Evolutionary conservation across 1,139 yeast species (phyloP), one percentile per base, ranked within the genome.

Genomic region (Candida pseudoviswanathii): DNA sequence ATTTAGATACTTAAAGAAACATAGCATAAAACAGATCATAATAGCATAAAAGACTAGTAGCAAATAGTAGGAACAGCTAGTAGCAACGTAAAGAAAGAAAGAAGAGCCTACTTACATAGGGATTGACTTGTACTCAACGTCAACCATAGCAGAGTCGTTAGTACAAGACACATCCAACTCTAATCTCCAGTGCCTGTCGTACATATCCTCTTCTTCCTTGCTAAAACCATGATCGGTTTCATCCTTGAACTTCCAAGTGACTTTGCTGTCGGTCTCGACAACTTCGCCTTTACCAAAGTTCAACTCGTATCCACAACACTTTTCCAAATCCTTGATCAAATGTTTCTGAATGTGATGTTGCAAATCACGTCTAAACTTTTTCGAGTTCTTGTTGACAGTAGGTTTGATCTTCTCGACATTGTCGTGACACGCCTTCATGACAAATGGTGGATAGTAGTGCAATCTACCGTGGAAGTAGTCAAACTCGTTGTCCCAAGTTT

Each of bases 291-390:
- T 80, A 49, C 75, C 74, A 62, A 82, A 79, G 48, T 81, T 75
- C 72, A 82, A 70, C 49, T 75, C 74, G 61, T 78, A 73, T 43
- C 89, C 89, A 39, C 86, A 74, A 64, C 84, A 81, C 51, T 74
- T 75, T 56, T 78, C 80, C 68, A 86, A 82, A 57, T 86, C 92
- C 54, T 79, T 77, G 65, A 86, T 72, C 62, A 86, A 71, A 65
- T 86, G 92, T 61, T 85, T 85, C 61, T 84, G 81, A 49, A 86
- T 75, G 60, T 86, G 94, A 66, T 86, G 92, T 63, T 85, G 86
- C 66, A 86, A 75, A 63, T 86, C 86, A 64, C 94, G 79, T 58
- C 81, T 84, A 64, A 85, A 86, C 68, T 86, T 86, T 59, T 83
- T 80, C 51, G 86, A 83, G 63, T 85, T 83, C 51, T 85, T 82